Conservation (phyloP, 169 alveolate species). For the Plasmodium vinckei region DNA sequence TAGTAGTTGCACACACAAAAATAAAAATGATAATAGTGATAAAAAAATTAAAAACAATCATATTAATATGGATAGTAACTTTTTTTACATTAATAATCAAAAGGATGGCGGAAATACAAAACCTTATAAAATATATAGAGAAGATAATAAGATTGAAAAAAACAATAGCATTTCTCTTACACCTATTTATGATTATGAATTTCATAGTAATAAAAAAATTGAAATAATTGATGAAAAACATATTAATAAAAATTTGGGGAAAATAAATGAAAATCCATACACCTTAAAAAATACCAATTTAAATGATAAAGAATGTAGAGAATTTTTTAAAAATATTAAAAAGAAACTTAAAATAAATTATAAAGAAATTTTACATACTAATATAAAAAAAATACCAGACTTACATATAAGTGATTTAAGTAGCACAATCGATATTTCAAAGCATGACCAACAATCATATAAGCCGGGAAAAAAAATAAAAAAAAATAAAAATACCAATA, state of each 20-base stretch:
- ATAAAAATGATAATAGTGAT: not conserved
- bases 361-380: not conserved
- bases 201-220: not conserved
- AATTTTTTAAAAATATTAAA: constrained; percentile 62
- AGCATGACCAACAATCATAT: not conserved
- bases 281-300: constrained; percentile 11
- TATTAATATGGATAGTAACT: too few relatives aligned
- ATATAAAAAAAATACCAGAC: not conserved
- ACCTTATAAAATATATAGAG: not conserved
- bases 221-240: not conserved
- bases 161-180: not conserved
- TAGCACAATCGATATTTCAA: constrained; percentile 34
- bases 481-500: too few relatives aligned
- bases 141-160: not conserved
- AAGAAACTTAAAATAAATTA: constrained; percentile 53
- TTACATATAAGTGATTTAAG: constrained; percentile 55
- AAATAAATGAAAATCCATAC: not conserved
- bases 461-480: not conserved
- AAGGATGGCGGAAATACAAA: not conserved
- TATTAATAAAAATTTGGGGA: not conserved
- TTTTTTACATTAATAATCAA: not conserved
- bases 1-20: not conserved
- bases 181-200: not conserved
- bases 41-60: not conserved
- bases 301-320: constrained; percentile 51